Conservation (phyloP, 192 early-diverging fungal species). For the Lunasporangiospora selenospora region DNA sequence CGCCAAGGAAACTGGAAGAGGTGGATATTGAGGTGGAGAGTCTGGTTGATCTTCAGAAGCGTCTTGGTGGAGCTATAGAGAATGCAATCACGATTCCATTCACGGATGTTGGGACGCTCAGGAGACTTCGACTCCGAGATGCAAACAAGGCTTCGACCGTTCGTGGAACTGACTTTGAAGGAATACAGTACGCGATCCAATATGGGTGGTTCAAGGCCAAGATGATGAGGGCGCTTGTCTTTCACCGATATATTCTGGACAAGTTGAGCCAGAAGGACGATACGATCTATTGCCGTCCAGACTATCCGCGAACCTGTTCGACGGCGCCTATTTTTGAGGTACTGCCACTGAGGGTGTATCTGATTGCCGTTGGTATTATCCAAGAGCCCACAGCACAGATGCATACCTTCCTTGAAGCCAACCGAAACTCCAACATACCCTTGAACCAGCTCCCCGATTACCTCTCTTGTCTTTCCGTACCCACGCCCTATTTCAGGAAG, state of each 20-base stretch:
- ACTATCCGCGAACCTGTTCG: conserved; percentile 15
- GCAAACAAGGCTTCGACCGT: not conserved
- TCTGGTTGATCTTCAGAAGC: conserved; percentile 46
- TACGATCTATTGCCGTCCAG: conserved; percentile 4
- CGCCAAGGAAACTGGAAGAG: conserved; percentile 13
- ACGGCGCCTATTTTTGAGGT: conserved; percentile 32
- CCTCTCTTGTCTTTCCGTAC: not conserved
- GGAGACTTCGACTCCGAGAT: conserved; percentile 1
- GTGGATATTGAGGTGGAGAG: conserved; percentile 47
- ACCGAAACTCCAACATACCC: conserved; percentile 10
- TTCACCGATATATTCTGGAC: conserved; percentile 48
- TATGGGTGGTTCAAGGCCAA: conserved; percentile 53
- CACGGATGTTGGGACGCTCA: not conserved
- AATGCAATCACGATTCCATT: conserved; percentile 11
- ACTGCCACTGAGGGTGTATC: conserved; percentile 38
- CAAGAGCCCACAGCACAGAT: conserved; percentile 3
- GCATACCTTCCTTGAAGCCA: not conserved
- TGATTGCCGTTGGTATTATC: conserved; percentile 39
- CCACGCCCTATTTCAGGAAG: conserved; percentile 22
- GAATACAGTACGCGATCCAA: conserved; percentile 14
- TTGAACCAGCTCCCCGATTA: conserved; percentile 6
- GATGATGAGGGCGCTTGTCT: conserved; percentile 52
- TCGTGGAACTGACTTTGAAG: conserved; percentile 13
- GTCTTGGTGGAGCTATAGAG: conserved; percentile 28
- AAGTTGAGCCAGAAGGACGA: conserved; percentile 17